Evolutionary conservation across 2,329 filamentous ascomycete genomes (phyloP), one percentile per base, ranked within the genome.

Genomic region (Trichothecium roseum): DNA sequence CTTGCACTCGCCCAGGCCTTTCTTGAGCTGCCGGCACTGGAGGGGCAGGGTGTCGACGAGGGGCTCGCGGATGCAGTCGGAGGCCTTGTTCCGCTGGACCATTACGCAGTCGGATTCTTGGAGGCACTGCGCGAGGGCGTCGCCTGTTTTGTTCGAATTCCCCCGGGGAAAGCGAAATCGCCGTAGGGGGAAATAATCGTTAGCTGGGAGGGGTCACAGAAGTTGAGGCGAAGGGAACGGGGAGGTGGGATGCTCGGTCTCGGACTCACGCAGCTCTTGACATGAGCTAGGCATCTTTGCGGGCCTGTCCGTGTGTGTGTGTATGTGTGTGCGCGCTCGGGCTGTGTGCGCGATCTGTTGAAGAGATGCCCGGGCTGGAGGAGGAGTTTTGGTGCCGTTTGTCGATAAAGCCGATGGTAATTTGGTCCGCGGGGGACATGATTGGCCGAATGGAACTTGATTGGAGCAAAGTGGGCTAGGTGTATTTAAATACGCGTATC

Each of bases 81-180:
- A 71, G 16, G 91, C 85, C 8, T 72, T 75, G 67, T 95, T 80
- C 39, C 88, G 86, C 42, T 95, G 72, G 40, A 94, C 72, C 78
- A 96, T 87, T 51, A 98, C 84, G 62, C 91, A 98, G 60, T 96
- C 89, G 51, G 85, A 94, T 60, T 94, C 78, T 59, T 95, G 88
- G 45, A 98, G 85, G 65, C 91, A 98, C 68, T 85, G 72, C 43
- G 91, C 91, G 52, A 98, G 77, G 15, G 91, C 91, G 43, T 83
- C 81, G 62, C 89, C 89, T 96, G 57, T 42, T 22, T 32, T 31
- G 28, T n/a, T n/a, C n/a, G n/a, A n/a, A n/a, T n/a, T n/a, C n/a
- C n/a, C n/a, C n/a, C n/a, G n/a, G n/a, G n/a, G n/a, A n/a, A n/a
- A n/a, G n/a, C n/a, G n/a, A n/a, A n/a, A n/a, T n/a, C n/a, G n/a